Conservation (phyloP, 2,329 filamentous ascomycete species). For the Clonostachys chloroleuca region DNA sequence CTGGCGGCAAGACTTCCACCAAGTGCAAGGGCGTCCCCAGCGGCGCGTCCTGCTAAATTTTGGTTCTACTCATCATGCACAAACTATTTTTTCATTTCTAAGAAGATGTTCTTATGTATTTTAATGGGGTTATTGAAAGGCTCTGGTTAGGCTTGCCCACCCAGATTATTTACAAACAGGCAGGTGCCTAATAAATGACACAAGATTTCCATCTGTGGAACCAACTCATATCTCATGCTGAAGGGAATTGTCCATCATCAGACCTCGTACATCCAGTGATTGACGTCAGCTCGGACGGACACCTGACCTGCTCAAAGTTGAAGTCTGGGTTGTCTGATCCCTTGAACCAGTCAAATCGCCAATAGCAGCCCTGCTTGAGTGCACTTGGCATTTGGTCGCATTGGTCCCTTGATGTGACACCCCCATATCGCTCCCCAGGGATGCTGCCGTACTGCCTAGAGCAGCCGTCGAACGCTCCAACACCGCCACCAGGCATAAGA, state of each 20-base stretch:
- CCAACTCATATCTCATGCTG: background rate
- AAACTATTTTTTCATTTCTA: too few species aligned
- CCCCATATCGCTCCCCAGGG: conserved; percentile 52
- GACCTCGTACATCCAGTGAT: conserved; percentile 27
- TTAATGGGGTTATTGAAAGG: too few species aligned
- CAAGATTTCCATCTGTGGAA: too few species aligned
- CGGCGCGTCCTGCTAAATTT: too few species aligned
- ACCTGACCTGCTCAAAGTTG: conserved; percentile 50
- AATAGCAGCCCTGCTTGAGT: conserved; percentile 54
- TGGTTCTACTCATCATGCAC: too few species aligned
- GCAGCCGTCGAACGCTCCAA: conserved; percentile 49
- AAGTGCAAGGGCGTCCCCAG: too few species aligned
- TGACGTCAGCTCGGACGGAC: conserved; percentile 41
- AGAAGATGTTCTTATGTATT: too few species aligned
- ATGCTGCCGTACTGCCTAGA: conserved; percentile 36
- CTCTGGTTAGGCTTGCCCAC: too few species aligned
- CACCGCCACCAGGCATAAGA: conserved; percentile 49
- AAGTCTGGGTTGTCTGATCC: conserved; percentile 54
- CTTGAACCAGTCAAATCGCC: conserved; percentile 62
- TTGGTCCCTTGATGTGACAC: conserved; percentile 41
- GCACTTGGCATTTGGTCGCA: conserved; percentile 48
- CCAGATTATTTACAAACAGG: too few species aligned
- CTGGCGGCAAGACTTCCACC: conserved; percentile 32
- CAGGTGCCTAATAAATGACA: too few species aligned
- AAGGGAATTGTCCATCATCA: conserved; percentile 20